phyloP scores from a whole-genome alignment of 768 basidiomycete genomes.

The Mycena indigotica region DNA sequence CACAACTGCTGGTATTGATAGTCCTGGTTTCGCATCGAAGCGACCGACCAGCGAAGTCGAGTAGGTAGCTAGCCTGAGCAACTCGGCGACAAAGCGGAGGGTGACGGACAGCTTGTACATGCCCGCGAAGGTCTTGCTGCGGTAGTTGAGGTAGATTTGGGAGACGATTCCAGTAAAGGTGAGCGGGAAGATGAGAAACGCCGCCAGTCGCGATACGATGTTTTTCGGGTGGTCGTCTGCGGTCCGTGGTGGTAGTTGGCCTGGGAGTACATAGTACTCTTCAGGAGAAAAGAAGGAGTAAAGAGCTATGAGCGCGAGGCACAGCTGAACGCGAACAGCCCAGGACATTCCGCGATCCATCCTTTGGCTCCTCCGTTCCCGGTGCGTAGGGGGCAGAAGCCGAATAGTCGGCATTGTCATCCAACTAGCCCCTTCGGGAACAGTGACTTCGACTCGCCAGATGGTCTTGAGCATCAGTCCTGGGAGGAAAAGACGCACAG shows the following conservation, averaged over 20 bases:
- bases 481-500: constrained; percentile 3
- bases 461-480: constrained; percentile 15
- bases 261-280: constrained; percentile 13
- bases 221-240: constrained; percentile 8
- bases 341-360: constrained; percentile 12
- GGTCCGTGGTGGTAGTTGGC: neutral
- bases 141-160: constrained; percentile 20
- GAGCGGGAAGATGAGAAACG: constrained; percentile 9
- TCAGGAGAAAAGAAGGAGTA: constrained; percentile 17
- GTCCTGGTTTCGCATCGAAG: constrained; percentile 16
- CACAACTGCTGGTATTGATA: constrained; percentile 7
- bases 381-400: constrained; percentile 10
- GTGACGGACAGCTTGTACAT: constrained; percentile 13
- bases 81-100: neutral
- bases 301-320: constrained; percentile 7
- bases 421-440: neutral
- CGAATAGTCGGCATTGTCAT: constrained; percentile 2
- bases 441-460: constrained; percentile 2
- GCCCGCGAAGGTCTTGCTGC: constrained; percentile 14
- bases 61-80: constrained; percentile 6
- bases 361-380: constrained; percentile 17
- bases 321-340: constrained; percentile 12
- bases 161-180: constrained; percentile 12
- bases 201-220: constrained; percentile 2
- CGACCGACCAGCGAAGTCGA: constrained; percentile 13